Base-by-base conservation (phyloP, 768 basidiomycete genomes). In the Lentinula aciculospora region DNA sequence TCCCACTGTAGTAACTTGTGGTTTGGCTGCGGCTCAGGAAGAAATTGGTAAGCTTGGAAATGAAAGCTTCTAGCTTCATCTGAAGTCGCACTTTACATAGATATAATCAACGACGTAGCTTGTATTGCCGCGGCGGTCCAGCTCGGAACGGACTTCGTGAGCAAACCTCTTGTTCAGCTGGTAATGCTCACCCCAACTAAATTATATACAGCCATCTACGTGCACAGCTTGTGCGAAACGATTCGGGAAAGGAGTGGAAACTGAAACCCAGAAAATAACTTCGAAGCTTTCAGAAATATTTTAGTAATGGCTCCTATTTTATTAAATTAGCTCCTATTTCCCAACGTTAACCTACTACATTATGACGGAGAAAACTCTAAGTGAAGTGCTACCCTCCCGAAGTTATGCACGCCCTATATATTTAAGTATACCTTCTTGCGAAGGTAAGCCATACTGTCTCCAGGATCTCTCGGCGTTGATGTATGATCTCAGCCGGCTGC, bases 1-100 rank as follows among this genome's bases (percentile, higher is more conserved):
- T 37, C 53, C 53, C 4, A 54, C 34, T 27, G 53, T 54, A 19
- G 53, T 19, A 25, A 17, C 53, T 13, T 54, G 53, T 54, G 53
- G 37, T 4, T 19, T 54, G 19, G 53, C 53, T 29, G 53, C 53
- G 3, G 53, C 53, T 25, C 53, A 54, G 25, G 53, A 19, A 8
- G 53, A 54, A 36, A 19, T 54, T 23, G 53, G 53, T 54, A 8
- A 39, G 53, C 40, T 19, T 40, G 21, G 19, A 40, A 17, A 19
- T 23, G 12, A 12, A 7, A 7, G 15, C 13, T 13, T 13, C 13
- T 19, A 27, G 27, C 4, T 12, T 17, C 27, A 19, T 13, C n/a
- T 29, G 7, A 17, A 48, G 13, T 37, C 23, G 15, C 12, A 9
- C 3, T 17, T 12, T 17, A 21, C 19, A 15, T 17, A 54, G 53